phyloP scores from a whole-genome alignment of 352 stramenopile genomes.

The Pseudoperonospora humuli region DNA sequence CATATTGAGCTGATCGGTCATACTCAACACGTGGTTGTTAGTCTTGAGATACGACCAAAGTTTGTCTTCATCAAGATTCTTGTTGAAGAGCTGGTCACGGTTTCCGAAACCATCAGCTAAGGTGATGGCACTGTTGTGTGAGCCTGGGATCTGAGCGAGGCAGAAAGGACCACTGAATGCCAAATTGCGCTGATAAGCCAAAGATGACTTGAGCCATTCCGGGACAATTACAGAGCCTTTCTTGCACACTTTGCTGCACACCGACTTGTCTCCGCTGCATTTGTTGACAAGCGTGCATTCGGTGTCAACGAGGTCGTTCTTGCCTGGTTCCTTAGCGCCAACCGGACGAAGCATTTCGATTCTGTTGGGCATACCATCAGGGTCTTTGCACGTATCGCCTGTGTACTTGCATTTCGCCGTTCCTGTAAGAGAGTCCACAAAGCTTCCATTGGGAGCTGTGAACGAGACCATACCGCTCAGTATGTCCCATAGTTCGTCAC shows the following conservation, averaged over 20 bases:
- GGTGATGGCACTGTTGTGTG: slow-evolving; percentile 66
- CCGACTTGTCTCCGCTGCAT: slow-evolving; percentile 32
- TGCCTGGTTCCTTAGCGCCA: slow-evolving; percentile 31
- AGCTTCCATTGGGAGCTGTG: slow-evolving; percentile 12
- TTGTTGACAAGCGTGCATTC: slow-evolving; percentile 32
- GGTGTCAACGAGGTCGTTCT: slow-evolving; percentile 35
- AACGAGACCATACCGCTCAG: slow-evolving; percentile 43
- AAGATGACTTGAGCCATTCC: slow-evolving; percentile 32
- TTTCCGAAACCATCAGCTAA: slow-evolving; percentile 58
- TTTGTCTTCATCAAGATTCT: slow-evolving; percentile 33
- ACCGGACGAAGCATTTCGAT: slow-evolving; percentile 14
- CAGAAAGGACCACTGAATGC: slow-evolving; percentile 38
- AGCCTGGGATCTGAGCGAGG: slow-evolving; percentile 38
- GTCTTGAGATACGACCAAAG: slow-evolving; percentile 54
- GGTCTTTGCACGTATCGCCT: slow-evolving; percentile 32
- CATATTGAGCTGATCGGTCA: slow-evolving; percentile 58
- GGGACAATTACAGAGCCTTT: slow-evolving; percentile 28
- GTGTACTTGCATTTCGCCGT: slow-evolving; percentile 30
- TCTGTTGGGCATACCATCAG: slow-evolving; percentile 23
- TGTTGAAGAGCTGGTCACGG: slow-evolving; percentile 54
- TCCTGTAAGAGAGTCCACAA: slow-evolving; percentile 33
- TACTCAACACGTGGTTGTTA: slow-evolving; percentile 56
- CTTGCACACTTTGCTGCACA: slow-evolving; percentile 44
- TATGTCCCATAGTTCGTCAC: slow-evolving; percentile 29
- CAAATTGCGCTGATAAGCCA: slow-evolving; percentile 48